Base-by-base conservation (phyloP, 2,329 filamentous ascomycete genomes). In the Boeremia exigua region DNA sequence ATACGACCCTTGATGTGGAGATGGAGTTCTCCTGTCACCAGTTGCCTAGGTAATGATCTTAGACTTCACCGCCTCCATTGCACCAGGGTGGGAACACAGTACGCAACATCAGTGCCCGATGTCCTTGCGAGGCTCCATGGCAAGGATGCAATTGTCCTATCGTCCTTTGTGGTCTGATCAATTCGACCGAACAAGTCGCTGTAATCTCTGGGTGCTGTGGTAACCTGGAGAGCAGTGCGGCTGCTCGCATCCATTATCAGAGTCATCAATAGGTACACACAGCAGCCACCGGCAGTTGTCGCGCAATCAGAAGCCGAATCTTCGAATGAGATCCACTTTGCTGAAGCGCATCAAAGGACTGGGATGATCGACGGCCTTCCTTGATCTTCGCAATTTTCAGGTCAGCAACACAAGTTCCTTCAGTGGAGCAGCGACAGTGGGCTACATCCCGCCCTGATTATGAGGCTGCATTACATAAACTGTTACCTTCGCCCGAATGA, bases 21-120 rank as follows among this genome's bases (percentile, higher is more conserved):
- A 42, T 33, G 33, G 28, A n/a, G 28, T 27, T 32, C 27, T 32
- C 32, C 11, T 43, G 38, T 36, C 30, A 9, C 32, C 17, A 29
- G 48, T 38, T 39, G 43, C 39, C 43, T 14, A 32, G 38, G 42
- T 43, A 51, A 56, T 38, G 19, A 7, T 11, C 11, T 27, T 14
- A 33, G 25, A 51, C 47, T 48, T 56, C 53, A 51, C 47, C 53
- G 47, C 48, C 48, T 42, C 43, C 11, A 15, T 15, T 17, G 9
- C 19, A 23, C n/a, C 12, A 32, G 11, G 36, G 43, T 43, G 36
- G 17, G 37, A 36, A 30, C 11, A 10, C n/a, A 28, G 15, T 15
- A 12, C 32, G 47, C 9, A 38, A 27, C 7, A 28, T 30, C 36
- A 56, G 30, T 34, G 14, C 27, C 27, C 11, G 17, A 30, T 29